Percentiles rank a stretch among this genome's conserved stretches.
Evolutionary conservation across 495 filamentous ascomycete species (phyloP).

Genomic region (Xylaria palmicola): DNA sequence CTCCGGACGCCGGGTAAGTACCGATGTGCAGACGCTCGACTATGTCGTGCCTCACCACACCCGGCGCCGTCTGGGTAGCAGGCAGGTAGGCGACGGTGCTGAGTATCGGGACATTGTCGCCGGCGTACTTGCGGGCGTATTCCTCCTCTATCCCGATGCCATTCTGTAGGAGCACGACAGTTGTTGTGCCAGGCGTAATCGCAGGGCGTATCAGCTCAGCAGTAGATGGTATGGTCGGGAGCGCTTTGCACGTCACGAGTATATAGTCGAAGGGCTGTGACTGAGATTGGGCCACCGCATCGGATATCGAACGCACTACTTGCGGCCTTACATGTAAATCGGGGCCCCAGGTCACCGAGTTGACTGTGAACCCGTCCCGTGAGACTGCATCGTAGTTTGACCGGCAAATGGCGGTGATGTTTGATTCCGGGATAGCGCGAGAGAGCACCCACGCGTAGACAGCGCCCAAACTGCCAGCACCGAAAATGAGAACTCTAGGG

Average conservation of each 20-base stretch:
- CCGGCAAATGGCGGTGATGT: slow-evolving; percentile 52
- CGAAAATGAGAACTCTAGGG: slow-evolving; percentile 46
- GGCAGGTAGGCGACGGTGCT: slow-evolving; percentile 51
- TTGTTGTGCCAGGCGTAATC: slow-evolving; percentile 37
- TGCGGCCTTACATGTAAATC: slow-evolving; percentile 39
- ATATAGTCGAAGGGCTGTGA: slow-evolving; percentile 51
- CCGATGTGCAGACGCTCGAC: slow-evolving; percentile 47
- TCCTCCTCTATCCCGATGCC: slow-evolving; percentile 55
- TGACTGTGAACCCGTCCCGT: slow-evolving; percentile 50
- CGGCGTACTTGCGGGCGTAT: slow-evolving; percentile 42
- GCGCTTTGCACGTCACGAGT: slow-evolving; percentile 46
- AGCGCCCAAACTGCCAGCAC: slow-evolving; percentile 52
- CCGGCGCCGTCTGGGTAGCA: slow-evolving; percentile 41
- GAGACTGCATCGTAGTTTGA: slow-evolving; percentile 54
- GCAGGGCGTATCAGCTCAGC: slow-evolving; percentile 43
- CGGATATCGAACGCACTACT: slow-evolving; percentile 38
- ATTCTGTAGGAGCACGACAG: slow-evolving; percentile 56
- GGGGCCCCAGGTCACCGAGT: slow-evolving; percentile 45
- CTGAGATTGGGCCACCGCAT: slow-evolving; percentile 27
- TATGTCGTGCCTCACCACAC: slow-evolving; percentile 30
- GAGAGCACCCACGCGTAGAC: slow-evolving; percentile 51
- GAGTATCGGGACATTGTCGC: slow-evolving; percentile 40
- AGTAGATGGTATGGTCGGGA: slow-evolving; percentile 34
- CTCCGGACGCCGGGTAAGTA: slow-evolving; percentile 40
- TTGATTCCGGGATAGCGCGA: slow-evolving; percentile 33